Evolutionary conservation across 169 alveolate species (phyloP).

Genomic region (Eimeria brunetti): DNA sequence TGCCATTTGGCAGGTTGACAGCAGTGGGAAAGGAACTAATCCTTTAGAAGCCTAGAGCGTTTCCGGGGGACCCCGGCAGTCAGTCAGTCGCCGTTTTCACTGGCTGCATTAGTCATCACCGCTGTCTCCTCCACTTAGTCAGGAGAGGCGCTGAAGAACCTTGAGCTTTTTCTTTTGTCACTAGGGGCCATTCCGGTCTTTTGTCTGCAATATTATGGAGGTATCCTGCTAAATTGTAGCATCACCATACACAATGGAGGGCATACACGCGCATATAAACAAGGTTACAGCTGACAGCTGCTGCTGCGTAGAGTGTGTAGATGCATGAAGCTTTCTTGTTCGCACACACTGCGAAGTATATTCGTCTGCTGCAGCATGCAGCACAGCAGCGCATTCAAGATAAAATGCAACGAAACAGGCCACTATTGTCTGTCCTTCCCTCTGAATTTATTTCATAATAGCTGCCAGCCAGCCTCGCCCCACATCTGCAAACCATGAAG

Average conservation of each 20-base stretch:
- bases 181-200: not conserved
- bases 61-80: not conserved
- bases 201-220: not conserved
- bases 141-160: not conserved
- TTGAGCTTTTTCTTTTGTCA: not conserved
- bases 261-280: not conserved
- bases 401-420: not conserved
- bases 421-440: not conserved
- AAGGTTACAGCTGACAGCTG: not conserved
- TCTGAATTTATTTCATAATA: not conserved
- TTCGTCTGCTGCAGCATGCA: not conserved
- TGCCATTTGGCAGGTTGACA: not conserved
- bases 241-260: not conserved
- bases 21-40: constrained; percentile 37
- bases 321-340: not conserved
- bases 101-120: not conserved
- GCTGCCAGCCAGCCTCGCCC: no score
- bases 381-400: not conserved
- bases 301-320: not conserved
- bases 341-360: not conserved
- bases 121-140: not conserved
- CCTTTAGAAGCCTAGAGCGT: not conserved
- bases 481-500: no score
- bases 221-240: not conserved
- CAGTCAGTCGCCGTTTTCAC: not conserved